Conservation (phyloP, 805 yeast genomes). For the Ogataea nakhonphanomensis region DNA sequence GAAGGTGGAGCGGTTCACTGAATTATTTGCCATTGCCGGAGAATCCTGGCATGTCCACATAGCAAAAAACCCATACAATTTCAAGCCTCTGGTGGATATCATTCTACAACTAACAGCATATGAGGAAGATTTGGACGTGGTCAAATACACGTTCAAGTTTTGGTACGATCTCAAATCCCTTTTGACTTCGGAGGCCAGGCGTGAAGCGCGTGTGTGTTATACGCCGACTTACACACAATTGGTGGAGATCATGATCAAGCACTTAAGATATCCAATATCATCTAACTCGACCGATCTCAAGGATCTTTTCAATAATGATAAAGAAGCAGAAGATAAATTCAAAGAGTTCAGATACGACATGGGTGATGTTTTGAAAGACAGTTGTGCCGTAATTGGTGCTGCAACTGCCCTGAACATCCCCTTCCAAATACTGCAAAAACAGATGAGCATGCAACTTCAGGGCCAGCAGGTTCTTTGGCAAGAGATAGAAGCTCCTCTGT, state of each 20-base stretch:
- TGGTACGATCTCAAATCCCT: constrained; percentile 83
- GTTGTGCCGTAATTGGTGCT: constrained; percentile 88
- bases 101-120: constrained; percentile 66
- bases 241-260: constrained; percentile 58
- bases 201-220: constrained; percentile 47
- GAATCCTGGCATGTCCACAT: constrained; percentile 92
- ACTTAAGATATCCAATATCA: constrained; percentile 67
- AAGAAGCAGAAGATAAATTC: constrained; percentile 87
- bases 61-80: constrained; percentile 65
- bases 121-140: constrained; percentile 83
- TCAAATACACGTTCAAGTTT: constrained; percentile 85
- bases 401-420: constrained; percentile 68
- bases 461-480: constrained; percentile 67
- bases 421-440: constrained; percentile 51
- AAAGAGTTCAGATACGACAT: constrained; percentile 91
- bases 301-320: constrained; percentile 59
- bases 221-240: constrained; percentile 56
- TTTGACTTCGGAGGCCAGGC: constrained; percentile 56
- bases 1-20: constrained; percentile 62
- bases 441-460: constrained; percentile 30
- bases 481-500: constrained; percentile 82
- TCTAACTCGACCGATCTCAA: constrained; percentile 34
- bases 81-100: constrained; percentile 70
- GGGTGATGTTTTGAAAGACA: constrained; percentile 96
- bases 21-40: constrained; percentile 87